Conservation (phyloP, 2,329 filamentous ascomycete genomes). For the Rhynchosporium graminicola region DNA sequence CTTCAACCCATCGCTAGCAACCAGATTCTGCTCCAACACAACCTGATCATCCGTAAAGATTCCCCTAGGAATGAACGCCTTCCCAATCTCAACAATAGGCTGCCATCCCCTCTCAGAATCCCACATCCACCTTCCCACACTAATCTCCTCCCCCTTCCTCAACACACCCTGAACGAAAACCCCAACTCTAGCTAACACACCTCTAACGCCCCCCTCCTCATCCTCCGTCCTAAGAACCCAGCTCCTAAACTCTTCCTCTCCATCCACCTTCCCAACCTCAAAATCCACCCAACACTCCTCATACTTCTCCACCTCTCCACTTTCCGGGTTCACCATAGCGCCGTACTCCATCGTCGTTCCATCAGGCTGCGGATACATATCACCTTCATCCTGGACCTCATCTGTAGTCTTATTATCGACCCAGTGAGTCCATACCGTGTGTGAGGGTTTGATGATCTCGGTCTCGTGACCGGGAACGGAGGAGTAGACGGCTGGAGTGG, state of each 20-base stretch:
- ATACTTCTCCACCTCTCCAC: slow-evolving; percentile 37
- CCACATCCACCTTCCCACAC: slow-evolving; percentile 30
- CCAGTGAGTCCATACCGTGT: slow-evolving; percentile 38
- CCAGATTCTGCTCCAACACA: slow-evolving; percentile 5
- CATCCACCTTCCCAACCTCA: slow-evolving; percentile 19
- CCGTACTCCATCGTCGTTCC: slow-evolving; percentile 39
- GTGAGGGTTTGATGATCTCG: slow-evolving; percentile 25
- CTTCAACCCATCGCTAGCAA: slow-evolving; percentile 4
- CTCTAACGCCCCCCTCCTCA: slow-evolving; percentile 16
- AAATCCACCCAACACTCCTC: slow-evolving; percentile 42
- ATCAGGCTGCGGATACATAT: slow-evolving; percentile 35
- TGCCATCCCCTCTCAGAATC: slow-evolving; percentile 21
- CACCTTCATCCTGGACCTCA: slow-evolving; percentile 38
- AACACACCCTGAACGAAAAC: slow-evolving; percentile 29
- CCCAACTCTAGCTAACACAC: slow-evolving; percentile 32
- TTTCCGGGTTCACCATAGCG: slow-evolving; percentile 35
- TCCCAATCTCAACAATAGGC: slow-evolving; percentile 12
- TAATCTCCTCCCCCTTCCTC: slow-evolving; percentile 24
- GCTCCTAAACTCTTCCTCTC: slow-evolving; percentile 20
- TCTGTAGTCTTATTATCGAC: slow-evolving; percentile 34
- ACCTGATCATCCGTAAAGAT: not conserved
- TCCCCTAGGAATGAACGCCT: not conserved
- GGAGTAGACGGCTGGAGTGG: slow-evolving; percentile 24
- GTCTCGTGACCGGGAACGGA: not conserved
- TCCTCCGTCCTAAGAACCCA: slow-evolving; percentile 30